phyloP scores from a whole-genome alignment of 2,329 filamentous ascomycete genomes.

The Bipolaris oryzae region DNA sequence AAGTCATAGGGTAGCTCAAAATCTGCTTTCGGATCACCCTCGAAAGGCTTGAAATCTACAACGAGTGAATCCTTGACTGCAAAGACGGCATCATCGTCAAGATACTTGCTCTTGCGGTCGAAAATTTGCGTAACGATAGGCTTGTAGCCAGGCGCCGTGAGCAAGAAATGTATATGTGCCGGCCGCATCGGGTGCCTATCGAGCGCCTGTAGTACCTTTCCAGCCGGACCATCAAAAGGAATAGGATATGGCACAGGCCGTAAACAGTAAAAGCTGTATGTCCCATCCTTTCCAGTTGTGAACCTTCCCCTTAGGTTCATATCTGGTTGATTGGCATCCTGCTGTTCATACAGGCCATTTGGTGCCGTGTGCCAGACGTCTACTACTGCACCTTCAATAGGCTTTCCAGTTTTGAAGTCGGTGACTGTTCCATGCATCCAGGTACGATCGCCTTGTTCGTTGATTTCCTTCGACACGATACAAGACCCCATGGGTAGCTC shows the following conservation, averaged over 20 bases:
- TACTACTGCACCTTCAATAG: slow-evolving; percentile 68
- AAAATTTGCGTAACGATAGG: slow-evolving; percentile 80
- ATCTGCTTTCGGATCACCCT: slow-evolving; percentile 59
- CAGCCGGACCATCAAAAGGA: slow-evolving; percentile 63
- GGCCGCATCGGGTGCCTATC: slow-evolving; percentile 67
- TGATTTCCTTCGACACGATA: slow-evolving; percentile 61
- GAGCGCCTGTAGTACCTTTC: slow-evolving; percentile 62
- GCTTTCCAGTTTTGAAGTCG: slow-evolving; percentile 65
- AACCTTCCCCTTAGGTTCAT: slow-evolving; percentile 78
- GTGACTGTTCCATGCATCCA: slow-evolving; percentile 69
- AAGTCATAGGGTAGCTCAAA: slow-evolving; percentile 62
- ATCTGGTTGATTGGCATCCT: slow-evolving; percentile 72
- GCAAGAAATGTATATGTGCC: slow-evolving; percentile 68
- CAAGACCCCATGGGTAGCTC: slow-evolving; percentile 70
- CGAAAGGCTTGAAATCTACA: slow-evolving; percentile 61
- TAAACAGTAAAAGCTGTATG: slow-evolving; percentile 59
- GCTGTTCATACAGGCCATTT: slow-evolving; percentile 72
- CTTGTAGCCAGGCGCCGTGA: slow-evolving; percentile 65
- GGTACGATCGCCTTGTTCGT: slow-evolving; percentile 58
- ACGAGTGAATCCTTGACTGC: slow-evolving; percentile 65
- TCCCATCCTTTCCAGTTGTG: slow-evolving; percentile 67
- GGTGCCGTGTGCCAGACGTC: slow-evolving; percentile 83
- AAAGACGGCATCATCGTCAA: slow-evolving; percentile 64
- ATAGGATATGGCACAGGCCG: slow-evolving; percentile 58
- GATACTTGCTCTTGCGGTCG: slow-evolving; percentile 68